phyloP scores from a whole-genome alignment of 2,329 filamentous ascomycete species.

The Pseudocercospora eumusae region DNA sequence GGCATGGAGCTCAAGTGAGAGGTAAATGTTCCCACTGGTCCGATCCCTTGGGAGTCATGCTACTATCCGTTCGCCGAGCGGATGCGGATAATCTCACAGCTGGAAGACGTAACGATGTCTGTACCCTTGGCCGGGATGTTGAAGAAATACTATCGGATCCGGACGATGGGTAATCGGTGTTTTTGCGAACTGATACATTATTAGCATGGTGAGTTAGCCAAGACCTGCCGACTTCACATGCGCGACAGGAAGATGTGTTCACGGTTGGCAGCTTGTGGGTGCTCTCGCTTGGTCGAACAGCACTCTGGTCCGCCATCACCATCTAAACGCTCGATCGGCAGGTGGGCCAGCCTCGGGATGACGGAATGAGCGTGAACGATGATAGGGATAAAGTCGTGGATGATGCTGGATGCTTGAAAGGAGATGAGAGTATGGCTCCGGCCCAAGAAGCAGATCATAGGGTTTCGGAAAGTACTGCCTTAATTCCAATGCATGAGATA shows the following conservation, averaged over 20 bases:
- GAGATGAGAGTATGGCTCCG: neutral
- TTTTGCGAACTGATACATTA: constrained; percentile 2
- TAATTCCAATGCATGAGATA: neutral
- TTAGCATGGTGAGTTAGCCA: neutral
- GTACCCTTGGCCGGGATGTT: neutral
- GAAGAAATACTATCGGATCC: constrained; percentile 3
- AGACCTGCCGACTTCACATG: neutral
- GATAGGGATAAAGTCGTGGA: neutral
- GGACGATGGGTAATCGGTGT: neutral
- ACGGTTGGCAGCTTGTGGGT: too few relatives aligned
- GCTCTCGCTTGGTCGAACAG: neutral
- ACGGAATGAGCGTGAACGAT: neutral
- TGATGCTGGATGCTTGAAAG: constrained; percentile 5
- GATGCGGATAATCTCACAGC: neutral
- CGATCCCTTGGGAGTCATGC: neutral
- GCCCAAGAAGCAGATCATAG: constrained; percentile 7
- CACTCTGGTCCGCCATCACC: neutral
- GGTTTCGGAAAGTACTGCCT: neutral
- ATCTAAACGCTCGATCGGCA: neutral
- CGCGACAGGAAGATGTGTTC: too few relatives aligned
- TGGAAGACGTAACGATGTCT: constrained; percentile 5
- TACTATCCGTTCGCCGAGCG: neutral
- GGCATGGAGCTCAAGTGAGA: constrained; percentile 5
- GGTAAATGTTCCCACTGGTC: neutral
- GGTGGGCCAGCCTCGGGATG: neutral